Base-by-base conservation (phyloP, 225 moss, liverwort and hornwort genomes). In the Lunularia cruciata region DNA sequence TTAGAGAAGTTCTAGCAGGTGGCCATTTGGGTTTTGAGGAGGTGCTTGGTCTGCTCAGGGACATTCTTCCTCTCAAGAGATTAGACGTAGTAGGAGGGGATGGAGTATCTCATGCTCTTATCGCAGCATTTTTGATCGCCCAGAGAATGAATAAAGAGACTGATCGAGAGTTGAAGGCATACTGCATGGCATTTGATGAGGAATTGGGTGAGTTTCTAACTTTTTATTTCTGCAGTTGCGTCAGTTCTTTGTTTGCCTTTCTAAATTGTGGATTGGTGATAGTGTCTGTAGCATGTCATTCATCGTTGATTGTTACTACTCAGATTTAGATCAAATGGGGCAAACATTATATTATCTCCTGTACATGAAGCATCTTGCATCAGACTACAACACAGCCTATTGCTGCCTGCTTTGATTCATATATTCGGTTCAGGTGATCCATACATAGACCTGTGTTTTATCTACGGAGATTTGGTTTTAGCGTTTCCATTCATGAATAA, bases 81-180 rank as follows among this genome's bases (percentile, higher is more conserved):
- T 57, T 70, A 0, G 47, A 79, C 9, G 71, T 63, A 53, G 71
- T 63, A 53, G 79, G 78, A 13, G 43, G 39, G 25, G 67, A 18
- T 3, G 71, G 62, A 19, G 86, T 83, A 30, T 86, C 65, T 33
- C 84, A 92, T 67, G 84, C 92, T 40, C 80, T 92, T 55, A 74
- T 89, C 31, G 90, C 88, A 70, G 92, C 92, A 12, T 88, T 89
- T 57, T 32, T 92, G 73, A 92, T 92, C 57, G 88, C 83, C 22
- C 86, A 90, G 72, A 83, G 92, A 18, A 92, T 92, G 92, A 90
- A 83, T 53, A 88, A 83, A 36, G 92, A 92, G 74, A 89, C 95
- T 22, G 88, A 88, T 52, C 51, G 81, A 63, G 92, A 95, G 53
- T 76, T 95, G 31, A 84, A 95, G 72, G 95, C 95, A 9, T 92